phyloP scores from a whole-genome alignment of 441 rosid genomes.

The Populus hybrid region DNA sequence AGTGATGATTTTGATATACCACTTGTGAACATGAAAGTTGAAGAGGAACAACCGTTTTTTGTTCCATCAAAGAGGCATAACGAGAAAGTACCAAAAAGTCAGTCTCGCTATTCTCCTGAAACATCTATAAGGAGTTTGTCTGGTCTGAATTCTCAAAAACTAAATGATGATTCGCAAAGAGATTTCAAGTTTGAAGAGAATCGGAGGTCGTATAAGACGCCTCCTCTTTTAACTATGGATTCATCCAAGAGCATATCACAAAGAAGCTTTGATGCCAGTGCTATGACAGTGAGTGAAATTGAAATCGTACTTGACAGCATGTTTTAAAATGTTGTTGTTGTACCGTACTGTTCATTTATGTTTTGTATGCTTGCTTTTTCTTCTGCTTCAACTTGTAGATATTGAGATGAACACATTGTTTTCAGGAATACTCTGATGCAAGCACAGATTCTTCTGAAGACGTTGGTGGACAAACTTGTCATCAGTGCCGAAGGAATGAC shows the following conservation, averaged over 20 bases:
- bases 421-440: slow-evolving; percentile 68
- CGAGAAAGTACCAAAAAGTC: slow-evolving; percentile 44
- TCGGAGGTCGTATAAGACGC: slow-evolving; percentile 54
- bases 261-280: slow-evolving; percentile 44
- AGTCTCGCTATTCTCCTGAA: slow-evolving; percentile 54
- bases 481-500: slow-evolving; percentile 75
- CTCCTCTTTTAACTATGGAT: slow-evolving; percentile 48
- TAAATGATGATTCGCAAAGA: slow-evolving; percentile 47
- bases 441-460: slow-evolving; percentile 63
- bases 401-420: slow-evolving; percentile 18
- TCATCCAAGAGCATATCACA: slow-evolving; percentile 57
- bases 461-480: slow-evolving; percentile 70
- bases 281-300: slow-evolving; percentile 38
- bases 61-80: slow-evolving; percentile 42
- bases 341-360: not conserved
- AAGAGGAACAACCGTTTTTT: slow-evolving; percentile 37
- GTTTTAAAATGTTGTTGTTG: not conserved
- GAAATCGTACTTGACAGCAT: too few relatives aligned
- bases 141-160: slow-evolving; percentile 35
- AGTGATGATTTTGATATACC: slow-evolving; percentile 60
- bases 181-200: slow-evolving; percentile 60
- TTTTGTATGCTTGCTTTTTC: not conserved
- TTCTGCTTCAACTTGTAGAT: slow-evolving; percentile 4
- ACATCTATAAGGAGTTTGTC: slow-evolving; percentile 46
- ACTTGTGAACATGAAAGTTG: slow-evolving; percentile 30